Evolutionary conservation across 805 yeast genomes (phyloP), one percentile per base, ranked within the genome.

Genomic region (Ascoidea asiatica): DNA sequence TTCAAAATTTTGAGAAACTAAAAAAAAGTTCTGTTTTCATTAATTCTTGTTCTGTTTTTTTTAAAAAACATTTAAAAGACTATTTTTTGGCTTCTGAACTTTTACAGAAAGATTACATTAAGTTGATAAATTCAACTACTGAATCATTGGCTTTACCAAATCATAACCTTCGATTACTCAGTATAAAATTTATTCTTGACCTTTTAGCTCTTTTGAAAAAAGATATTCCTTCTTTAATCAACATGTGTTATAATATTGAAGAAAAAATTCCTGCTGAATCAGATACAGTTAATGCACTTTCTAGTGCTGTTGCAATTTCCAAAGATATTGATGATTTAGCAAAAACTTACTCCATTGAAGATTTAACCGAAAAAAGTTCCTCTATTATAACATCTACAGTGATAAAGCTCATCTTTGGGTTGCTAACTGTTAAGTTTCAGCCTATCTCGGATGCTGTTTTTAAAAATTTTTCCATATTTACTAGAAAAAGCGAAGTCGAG

Each of bases 381-480:
- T 23, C 43, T 52, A 2, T 55, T 48, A 41, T 48, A 48, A 44
- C 61, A 51, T 38, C 47, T n/a, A 53, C 70, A 15, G 66, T 74
- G 29, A 64, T 73, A 37, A 67, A 66, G 19, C 77, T 70, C 52
- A 44, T 77, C 37, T 71, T 82, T 51, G 97, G 97, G 33, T 69
- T 83, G 48, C 61, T 89, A 39, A 68, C 86, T 4, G 78, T 79
- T 33, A 73, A 75, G 46, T 87, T 90, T 52, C 82, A 86, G 45
- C 97, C 97, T 1, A 70, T 82, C 13, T 88, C 95, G 95, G 72
- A 75, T 18, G 87, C 82, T 4, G 82, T 83, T 1, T 63, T 69
- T 44, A 90, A 81, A 48, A 70, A 73, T 4, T 55, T 85, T 4
- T 74, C 79, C 1, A 54, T 59, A 3, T 59, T 81, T 7, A 60